Base-by-base conservation (phyloP, 306 rosid genomes). In the Medicago ruthenica region DNA sequence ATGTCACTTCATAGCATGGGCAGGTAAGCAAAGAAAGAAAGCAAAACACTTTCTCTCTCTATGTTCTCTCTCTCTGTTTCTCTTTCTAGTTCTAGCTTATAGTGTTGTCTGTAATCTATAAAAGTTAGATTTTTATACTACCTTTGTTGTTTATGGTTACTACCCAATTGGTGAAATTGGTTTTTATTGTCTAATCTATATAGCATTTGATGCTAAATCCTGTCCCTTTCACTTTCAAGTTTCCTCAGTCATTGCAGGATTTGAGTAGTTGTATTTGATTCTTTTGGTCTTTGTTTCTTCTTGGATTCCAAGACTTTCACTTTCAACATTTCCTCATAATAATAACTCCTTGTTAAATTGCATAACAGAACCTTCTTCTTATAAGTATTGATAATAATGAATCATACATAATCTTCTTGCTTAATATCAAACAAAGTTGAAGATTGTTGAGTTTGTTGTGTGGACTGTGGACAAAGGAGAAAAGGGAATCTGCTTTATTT, bases 401-500 rank as follows among this genome's bases (percentile, higher is more conserved):
- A 5, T 6, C 37, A 8, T 60, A 41, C 41, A 27, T 27, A 27
- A 27, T 27, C 31, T 27, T 62, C 45, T 63, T 78, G 78, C 21
- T 79, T 65, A 50, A 48, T 75, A 64, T 79, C 84, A 77, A 84
- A 80, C 87, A 62, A 75, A 69, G 82, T 80, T 82, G 84, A 82
- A 72, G 88, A 72, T 79, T 70, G 80, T 81, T 77, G 85, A 72
- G 88, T 69, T 80, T 70, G 80, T 81, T 77, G 85, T 80, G 79
- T 74, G 79, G 51, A 31, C 77, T 60, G 72, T 21, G 74, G 83
- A 84, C 75, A 85, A 75, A 87, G 90, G 83, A 79, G 78, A 85
- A 90, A 95, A 92, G 99, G 96, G 98, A 89, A 96, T 96, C 93
- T 92, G 88, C 91, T 96, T 96, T 92, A 76, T 83, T 81, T 85